Conservation (phyloP, 257 asterid species). For the Marsdenia floribunda region DNA sequence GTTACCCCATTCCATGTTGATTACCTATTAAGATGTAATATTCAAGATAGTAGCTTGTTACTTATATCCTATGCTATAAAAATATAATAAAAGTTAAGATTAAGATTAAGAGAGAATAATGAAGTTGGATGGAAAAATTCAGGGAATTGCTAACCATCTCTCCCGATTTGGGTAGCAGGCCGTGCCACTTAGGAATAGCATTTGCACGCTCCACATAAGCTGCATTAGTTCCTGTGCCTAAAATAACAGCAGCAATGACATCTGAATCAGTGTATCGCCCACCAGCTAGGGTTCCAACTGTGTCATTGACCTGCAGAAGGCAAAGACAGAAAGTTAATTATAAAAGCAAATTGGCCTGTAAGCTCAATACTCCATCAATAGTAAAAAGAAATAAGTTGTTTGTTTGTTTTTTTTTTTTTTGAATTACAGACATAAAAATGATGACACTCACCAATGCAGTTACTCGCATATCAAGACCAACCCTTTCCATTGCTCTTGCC, state of each 20-base stretch:
- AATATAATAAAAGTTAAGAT: not conserved
- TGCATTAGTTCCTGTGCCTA: slow-evolving; percentile 97
- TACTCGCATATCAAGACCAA: slow-evolving; percentile 74
- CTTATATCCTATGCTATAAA: not conserved
- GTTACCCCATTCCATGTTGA: slow-evolving; percentile 99
- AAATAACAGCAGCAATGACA: slow-evolving; percentile 80
- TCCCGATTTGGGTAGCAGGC: slow-evolving; percentile 61
- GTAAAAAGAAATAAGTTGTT: not conserved
- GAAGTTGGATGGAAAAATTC: slow-evolving; percentile 1
- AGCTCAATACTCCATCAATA: slow-evolving; percentile 1
- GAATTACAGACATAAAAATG: not conserved
- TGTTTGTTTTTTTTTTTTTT: not conserved
- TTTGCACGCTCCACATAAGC: slow-evolving; percentile 81
- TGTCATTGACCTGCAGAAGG: slow-evolving; percentile 70
- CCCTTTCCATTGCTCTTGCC: slow-evolving; percentile 76
- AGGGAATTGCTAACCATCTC: slow-evolving; percentile 56
- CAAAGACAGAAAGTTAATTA: slow-evolving; percentile 4
- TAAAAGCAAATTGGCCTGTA: slow-evolving; percentile 2
- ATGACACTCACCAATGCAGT: slow-evolving; percentile 63
- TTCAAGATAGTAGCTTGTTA: not conserved
- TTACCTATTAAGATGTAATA: slow-evolving; percentile 43
- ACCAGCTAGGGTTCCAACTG: slow-evolving; percentile 90
- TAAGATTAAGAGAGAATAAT: not conserved
- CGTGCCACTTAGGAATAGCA: slow-evolving; percentile 85
- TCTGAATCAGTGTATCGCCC: slow-evolving; percentile 62